These are phyloP conservation scores for Lactifluus pinguis DNA, from an alignment of 768 basidiomycete species.

Conservation along the genomic window DNA sequence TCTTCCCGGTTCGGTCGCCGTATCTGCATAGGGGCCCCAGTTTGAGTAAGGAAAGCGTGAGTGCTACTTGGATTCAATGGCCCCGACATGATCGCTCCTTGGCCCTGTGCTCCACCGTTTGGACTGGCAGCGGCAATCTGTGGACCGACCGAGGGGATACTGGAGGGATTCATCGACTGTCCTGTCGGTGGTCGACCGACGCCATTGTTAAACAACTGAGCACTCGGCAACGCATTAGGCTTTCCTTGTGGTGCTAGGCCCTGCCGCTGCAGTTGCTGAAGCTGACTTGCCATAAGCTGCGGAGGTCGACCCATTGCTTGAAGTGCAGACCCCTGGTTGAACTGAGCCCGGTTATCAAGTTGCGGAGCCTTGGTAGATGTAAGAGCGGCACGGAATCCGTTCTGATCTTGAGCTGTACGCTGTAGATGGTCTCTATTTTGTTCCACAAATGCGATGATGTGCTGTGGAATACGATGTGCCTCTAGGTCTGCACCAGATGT, in stretches of 20 bases:
- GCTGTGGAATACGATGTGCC: slow-evolving; percentile 5
- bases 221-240: neutral
- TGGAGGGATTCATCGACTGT: slow-evolving; percentile 2
- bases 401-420: slow-evolving; percentile 11
- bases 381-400: slow-evolving; percentile 10
- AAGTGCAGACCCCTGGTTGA: neutral
- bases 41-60: neutral
- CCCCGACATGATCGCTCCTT: neutral
- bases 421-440: slow-evolving; percentile 11
- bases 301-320: neutral
- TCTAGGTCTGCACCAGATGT: slow-evolving; percentile 12
- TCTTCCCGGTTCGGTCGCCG: neutral
- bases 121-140: neutral
- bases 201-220: neutral
- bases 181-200: neutral
- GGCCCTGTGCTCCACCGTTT: neutral
- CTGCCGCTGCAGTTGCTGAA: slow-evolving; percentile 1
- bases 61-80: neutral
- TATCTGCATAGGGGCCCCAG: neutral
- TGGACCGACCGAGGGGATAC: neutral
- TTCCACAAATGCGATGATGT: slow-evolving; percentile 11
- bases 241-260: neutral
- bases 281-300: neutral
- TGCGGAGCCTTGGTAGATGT: slow-evolving; percentile 6
- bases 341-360: slow-evolving; percentile 5